Evolutionary conservation across 2,329 filamentous ascomycete species (phyloP), one percentile per base, ranked within the genome.

Genomic region (Ilyonectria sp.): DNA sequence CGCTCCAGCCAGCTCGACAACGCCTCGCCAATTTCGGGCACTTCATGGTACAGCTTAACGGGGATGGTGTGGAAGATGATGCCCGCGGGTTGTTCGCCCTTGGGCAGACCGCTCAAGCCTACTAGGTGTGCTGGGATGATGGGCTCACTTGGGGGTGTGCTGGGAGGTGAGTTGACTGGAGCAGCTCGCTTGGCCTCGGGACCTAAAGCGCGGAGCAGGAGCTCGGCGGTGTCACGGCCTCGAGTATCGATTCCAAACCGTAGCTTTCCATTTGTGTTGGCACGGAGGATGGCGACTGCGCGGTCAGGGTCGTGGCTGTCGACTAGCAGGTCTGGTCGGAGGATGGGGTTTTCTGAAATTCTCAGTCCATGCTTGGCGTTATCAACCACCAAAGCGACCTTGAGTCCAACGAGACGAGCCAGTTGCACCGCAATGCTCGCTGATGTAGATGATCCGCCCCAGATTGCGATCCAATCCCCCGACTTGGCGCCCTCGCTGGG

Each of bases 31-130:
- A 94, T 83, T 2, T 84, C 83, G 0, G 89, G 86, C 0, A 90
- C 85, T 65, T 92, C 89, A 75, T 95, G 93, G 74, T 93, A 94
- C 4, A 93, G 75, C 78, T 94, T 94, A 68, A 95, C 93, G 0
- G 92, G 92, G 0, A 94, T 90, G 0, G 85, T 88, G 74, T 94
- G 92, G 63, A 90, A 86, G 6, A 82, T 77, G 0, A 90, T 82
- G 0, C 84, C 84, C 0, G 82, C 79, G 0, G 79, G 76, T 0
- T 79, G 78, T 1, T 80, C 78, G 4, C 81, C 81, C 74, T 93
- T 93, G 0, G 92, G 92, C 3, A 93, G 71, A 0, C 92, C 92
- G 0, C 89, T 89, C 50, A 94, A 73, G 0, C 92, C 92, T 0
- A 94, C 85, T 0, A 94, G 81, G 78, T 94, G 92, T 1, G 84